These are phyloP conservation scores for Phialemoniopsis sp. DNA, from an alignment of 2,329 filamentous ascomycete genomes.

Conservation along the genomic window DNA sequence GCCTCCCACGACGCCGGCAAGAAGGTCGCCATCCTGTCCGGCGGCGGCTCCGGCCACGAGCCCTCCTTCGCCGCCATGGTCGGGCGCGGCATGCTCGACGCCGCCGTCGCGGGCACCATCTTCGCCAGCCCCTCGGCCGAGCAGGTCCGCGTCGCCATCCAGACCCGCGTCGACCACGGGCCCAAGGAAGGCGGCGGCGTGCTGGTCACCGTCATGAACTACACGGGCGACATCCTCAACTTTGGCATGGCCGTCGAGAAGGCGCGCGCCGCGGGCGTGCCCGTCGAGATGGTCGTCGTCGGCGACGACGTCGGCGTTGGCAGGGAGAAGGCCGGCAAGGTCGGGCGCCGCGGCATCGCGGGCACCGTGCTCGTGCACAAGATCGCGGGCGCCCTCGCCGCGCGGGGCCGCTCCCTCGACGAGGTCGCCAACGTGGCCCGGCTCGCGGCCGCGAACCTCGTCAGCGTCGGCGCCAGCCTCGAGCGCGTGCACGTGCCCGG, in stretches of 20 bases:
- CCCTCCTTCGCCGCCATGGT: constrained; percentile 85
- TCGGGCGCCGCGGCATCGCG: constrained; percentile 84
- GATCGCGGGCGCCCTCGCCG: constrained; percentile 79
- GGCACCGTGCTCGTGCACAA: constrained; percentile 91
- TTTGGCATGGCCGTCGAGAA: constrained; percentile 94
- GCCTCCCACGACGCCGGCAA: constrained; percentile 31
- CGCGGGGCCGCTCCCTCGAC: constrained; percentile 60
- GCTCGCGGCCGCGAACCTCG: constrained; percentile 68
- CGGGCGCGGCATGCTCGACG: constrained; percentile 73
- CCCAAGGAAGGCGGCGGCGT: constrained; percentile 42
- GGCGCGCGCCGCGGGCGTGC: constrained; percentile 71
- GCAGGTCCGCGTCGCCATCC: constrained; percentile 75
- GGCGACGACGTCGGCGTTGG: constrained; percentile 92
- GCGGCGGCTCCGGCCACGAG: constrained; percentile 87
- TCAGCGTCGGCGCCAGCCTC: constrained; percentile 81
- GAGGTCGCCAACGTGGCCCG: constrained; percentile 71
- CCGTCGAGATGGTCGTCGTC: constrained; percentile 86
- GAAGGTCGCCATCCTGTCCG: constrained; percentile 79
- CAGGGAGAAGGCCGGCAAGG: constrained; percentile 77
- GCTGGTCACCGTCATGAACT: constrained; percentile 92
- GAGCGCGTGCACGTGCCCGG: constrained; percentile 94
- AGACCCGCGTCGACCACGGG: constrained; percentile 62
- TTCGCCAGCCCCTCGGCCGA: constrained; percentile 73
- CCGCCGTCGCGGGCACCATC: constrained; percentile 80
- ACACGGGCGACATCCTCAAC: constrained; percentile 85